Conservation (phyloP, 2,329 filamentous ascomycete species). For the Onygenales sp. region DNA sequence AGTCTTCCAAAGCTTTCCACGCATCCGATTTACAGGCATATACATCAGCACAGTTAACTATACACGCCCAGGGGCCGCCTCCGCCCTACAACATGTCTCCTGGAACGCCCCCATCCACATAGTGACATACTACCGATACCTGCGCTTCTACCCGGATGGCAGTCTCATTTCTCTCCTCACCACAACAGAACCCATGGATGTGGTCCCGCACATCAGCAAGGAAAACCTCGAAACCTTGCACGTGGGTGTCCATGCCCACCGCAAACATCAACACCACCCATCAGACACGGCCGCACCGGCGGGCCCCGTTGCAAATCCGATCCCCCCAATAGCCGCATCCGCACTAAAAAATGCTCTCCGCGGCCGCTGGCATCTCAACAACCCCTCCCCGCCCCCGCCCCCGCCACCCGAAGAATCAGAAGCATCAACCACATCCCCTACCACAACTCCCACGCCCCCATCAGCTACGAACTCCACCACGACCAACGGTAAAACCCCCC, state of each 20-base stretch:
- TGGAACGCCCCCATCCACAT: slow-evolving; percentile 85
- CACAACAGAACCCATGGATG: slow-evolving; percentile 71
- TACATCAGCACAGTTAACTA: slow-evolving; percentile 98
- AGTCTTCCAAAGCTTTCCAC: slow-evolving; percentile 74
- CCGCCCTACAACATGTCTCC: slow-evolving; percentile 54
- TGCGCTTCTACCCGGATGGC: slow-evolving; percentile 89
- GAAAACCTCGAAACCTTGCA: slow-evolving; percentile 48
- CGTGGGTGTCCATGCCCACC: slow-evolving; percentile 19
- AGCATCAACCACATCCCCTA: slow-evolving; percentile 13
- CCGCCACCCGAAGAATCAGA: slow-evolving; percentile 1
- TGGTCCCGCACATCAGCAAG: slow-evolving; percentile 73
- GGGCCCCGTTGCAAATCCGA: slow-evolving; percentile 18
- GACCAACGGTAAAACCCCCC: neutral
- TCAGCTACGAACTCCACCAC: slow-evolving; percentile 1
- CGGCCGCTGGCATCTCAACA: slow-evolving; percentile 58
- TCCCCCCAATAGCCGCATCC: slow-evolving; percentile 32
- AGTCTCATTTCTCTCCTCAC: slow-evolving; percentile 71
- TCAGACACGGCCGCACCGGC: slow-evolving; percentile 28
- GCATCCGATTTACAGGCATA: slow-evolving; percentile 86
- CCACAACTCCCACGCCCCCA: slow-evolving; percentile 15
- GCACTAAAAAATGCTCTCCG: slow-evolving; percentile 61
- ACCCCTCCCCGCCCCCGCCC: slow-evolving; percentile 35
- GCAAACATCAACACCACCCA: slow-evolving; percentile 30
- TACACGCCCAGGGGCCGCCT: slow-evolving; percentile 67
- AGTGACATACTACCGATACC: slow-evolving; percentile 94